Base-by-base conservation (phyloP, 257 asterid species). In the Solanum virginianum region DNA sequence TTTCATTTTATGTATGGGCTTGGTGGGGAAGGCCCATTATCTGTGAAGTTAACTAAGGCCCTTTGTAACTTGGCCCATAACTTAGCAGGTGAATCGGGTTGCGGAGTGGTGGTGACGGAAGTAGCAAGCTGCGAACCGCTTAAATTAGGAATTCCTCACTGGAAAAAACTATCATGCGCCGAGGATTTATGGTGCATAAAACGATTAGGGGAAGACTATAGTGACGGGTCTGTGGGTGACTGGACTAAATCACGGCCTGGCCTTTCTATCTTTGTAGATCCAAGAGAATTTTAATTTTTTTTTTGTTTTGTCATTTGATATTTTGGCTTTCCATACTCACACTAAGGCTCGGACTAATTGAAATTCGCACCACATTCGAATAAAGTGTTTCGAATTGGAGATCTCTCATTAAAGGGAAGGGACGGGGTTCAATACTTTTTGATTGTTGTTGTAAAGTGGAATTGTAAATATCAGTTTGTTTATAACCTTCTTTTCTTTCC, bases 121-220 rank as follows among this genome's bases (percentile, higher is more conserved):
- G 97, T 95, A 79, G 95, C 95, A 1, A 62, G 87, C 1, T 15
- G 83, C 8, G 98, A 94, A 54, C 98, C 95, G 91, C 97, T 95
- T 84, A 90, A 70, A 86, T 57, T 83, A 39, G 97, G 95, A 10
- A 91, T 94, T 5, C 98, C 99, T 3, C 94, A 91, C 87, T 95
- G 99, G 99, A 91, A 93, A 22, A 89, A 90, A 41, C 86, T 95
- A 72, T 95, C 99, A 74, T 93, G 98, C 93, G 91, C 91, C 41
- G 97, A 93, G 89, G 99, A 94, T 29, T 71, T 95, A 22, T 95
- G 99, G 99, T 95, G 99, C 87, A 92, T 95, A 2, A 94, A 94
- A 88, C 90, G 95, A 66, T 66, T 94, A 36, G 93, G 93, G 88
- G 97, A 92, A 59, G 94, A 88, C 87, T 92, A 89, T 80, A 92